These are phyloP conservation scores for Linnemannia zychae DNA, from an alignment of 192 early-diverging fungal genomes.

Conservation along the genomic window DNA sequence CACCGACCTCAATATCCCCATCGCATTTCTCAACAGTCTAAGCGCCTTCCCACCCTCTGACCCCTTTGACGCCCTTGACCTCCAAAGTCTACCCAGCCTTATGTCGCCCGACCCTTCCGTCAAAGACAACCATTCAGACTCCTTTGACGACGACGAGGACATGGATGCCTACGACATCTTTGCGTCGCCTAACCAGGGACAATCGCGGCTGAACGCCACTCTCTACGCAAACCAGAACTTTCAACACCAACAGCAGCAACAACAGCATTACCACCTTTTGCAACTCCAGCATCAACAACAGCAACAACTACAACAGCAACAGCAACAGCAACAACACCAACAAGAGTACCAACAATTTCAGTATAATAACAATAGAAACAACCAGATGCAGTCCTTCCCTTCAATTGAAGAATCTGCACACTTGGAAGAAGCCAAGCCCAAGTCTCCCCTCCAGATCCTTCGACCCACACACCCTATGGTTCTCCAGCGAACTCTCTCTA, in stretches of 20 bases:
- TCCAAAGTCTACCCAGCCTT: constrained; percentile 20
- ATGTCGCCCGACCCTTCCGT: constrained; percentile 35
- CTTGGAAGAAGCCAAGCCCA: neutral
- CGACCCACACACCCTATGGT: constrained; percentile 40
- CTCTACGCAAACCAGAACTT: neutral
- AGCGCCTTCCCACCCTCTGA: neutral
- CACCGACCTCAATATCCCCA: neutral
- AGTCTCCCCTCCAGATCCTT: constrained; percentile 22
- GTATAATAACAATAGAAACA: neutral
- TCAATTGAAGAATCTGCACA: neutral
- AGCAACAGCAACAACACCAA: neutral
- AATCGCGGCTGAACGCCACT: neutral
- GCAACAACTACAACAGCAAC: constrained; percentile 3
- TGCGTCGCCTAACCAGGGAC: neutral
- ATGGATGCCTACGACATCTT: constrained; percentile 42
- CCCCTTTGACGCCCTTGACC: constrained; percentile 13
- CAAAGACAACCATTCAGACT: constrained; percentile 10
- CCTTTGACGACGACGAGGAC: constrained; percentile 31
- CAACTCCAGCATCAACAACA: constrained; percentile 14
- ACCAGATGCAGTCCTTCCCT: neutral
- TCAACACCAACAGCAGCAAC: neutral
- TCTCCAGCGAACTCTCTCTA: constrained; percentile 30
- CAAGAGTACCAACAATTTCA: neutral
- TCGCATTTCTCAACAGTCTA: neutral
- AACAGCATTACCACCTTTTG: neutral